Base-by-base conservation (phyloP, 2,329 filamentous ascomycete genomes). In the Hypomyces rosellus region DNA sequence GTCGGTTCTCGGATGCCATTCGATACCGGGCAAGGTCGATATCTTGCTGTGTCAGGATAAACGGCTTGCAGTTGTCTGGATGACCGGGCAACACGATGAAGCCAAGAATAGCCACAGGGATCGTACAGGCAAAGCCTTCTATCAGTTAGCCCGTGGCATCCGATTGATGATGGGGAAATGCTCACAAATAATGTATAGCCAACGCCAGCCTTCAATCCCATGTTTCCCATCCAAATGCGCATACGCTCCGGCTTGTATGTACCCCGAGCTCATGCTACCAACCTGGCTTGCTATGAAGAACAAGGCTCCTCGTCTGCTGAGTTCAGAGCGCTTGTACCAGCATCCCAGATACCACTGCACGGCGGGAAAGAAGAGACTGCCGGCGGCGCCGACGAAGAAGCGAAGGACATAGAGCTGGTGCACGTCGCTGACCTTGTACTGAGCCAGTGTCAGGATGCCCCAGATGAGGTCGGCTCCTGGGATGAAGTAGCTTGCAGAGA, bases 231-330 rank as follows among this genome's bases (percentile, higher is more conserved):
- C 61, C 48, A 74, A 62, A 8, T 65, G 62, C 14, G 56, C 61
- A 45, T 70, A 68, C 1, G 73, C 61, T 1, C 62, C 70, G 2
- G 68, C 65, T 55, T 72, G 69, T 7, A 74, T 59, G 49, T 74
- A 74, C 1, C 70, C 71, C 0, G 68, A 67, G 48, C 72, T 72
- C 69, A 74, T 72, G 15, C 62, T 67, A 6, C 72, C 69, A 1
- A 71, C 60, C 5, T 70, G 69, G 48, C 69, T 70, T 6, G 66
- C 67, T n/a, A 69, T 65, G 41, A 72, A 70, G 49, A 74, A 69
- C 37, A 73, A 65, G 25, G 70, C 64, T 56, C n/a, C 61, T 58
- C 34, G 65, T 59, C 22, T 63, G 57, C 45, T 68, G 57, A 74
- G 58, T 54, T 74, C 72, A 8, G 58, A 59, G 0, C 66, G 68